Conservation (phyloP, 2,329 filamentous ascomycete species). For the Aspergillus fijiensis region DNA sequence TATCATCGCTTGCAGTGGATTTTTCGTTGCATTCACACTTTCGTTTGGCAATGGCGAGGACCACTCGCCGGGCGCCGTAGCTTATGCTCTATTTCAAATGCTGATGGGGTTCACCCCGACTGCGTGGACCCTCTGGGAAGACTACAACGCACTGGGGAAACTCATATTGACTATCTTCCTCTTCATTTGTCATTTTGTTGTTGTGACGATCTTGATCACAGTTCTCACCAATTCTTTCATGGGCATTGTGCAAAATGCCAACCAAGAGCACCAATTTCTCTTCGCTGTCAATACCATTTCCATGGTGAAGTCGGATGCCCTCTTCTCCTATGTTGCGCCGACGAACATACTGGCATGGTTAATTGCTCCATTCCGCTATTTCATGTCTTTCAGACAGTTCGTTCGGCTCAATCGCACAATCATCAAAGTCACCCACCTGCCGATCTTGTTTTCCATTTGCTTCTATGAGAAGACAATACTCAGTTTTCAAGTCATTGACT, state of each 20-base stretch:
- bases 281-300: slow-evolving; percentile 97
- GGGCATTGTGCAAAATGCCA: slow-evolving; percentile 88
- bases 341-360: slow-evolving; percentile 91
- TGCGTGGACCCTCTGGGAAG: slow-evolving; percentile 86
- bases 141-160: slow-evolving; percentile 76
- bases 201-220: slow-evolving; percentile 90
- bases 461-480: slow-evolving; percentile 81
- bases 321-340: slow-evolving; percentile 91
- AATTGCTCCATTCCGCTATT: slow-evolving; percentile 76
- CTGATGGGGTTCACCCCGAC: slow-evolving; percentile 95
- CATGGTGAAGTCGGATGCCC: slow-evolving; percentile 95
- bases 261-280: slow-evolving; percentile 86
- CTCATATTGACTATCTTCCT: slow-evolving; percentile 76
- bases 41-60: slow-evolving; percentile 64
- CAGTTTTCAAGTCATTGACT: slow-evolving; percentile 72
- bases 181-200: slow-evolving; percentile 91
- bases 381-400: slow-evolving; percentile 76
- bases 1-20: slow-evolving; percentile 84
- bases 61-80: slow-evolving; percentile 70
- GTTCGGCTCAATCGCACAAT: slow-evolving; percentile 83
- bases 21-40: slow-evolving; percentile 90
- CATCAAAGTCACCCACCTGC: slow-evolving; percentile 89
- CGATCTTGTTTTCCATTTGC: slow-evolving; percentile 82
- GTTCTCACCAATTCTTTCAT: slow-evolving; percentile 97
- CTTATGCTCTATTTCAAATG: slow-evolving; percentile 89